A percentile compares a stretch with the other conserved stretches of the same genome.
phyloP scores from a whole-genome alignment of 352 stramenopile species.

The Thraustotheca clavata region DNA sequence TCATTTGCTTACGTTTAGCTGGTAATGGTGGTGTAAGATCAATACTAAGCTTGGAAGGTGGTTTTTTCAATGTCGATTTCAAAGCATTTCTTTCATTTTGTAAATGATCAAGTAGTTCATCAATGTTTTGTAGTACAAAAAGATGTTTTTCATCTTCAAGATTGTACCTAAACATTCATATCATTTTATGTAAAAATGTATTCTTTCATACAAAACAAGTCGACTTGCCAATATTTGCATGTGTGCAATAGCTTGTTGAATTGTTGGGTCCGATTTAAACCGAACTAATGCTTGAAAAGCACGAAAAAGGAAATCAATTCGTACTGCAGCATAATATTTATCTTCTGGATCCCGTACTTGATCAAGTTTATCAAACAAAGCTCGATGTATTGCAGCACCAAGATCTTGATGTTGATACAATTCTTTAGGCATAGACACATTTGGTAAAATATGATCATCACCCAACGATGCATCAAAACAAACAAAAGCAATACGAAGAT shows the following conservation, averaged over 20 bases:
- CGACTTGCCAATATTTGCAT: background rate
- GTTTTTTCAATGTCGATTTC: too few species aligned
- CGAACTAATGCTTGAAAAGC: background rate
- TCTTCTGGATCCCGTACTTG: conserved; percentile 25
- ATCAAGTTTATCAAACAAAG: conserved; percentile 38
- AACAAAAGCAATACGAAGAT: conserved; percentile 56
- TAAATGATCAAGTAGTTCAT: background rate
- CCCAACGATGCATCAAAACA: conserved; percentile 35
- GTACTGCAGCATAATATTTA: background rate
- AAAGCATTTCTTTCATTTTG: background rate
- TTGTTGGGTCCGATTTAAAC: background rate
- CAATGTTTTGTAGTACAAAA: background rate
- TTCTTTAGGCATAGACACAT: conserved; percentile 25
- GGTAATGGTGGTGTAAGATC: too few species aligned
- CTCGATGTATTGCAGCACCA: conserved; percentile 62
- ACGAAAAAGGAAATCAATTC: background rate
- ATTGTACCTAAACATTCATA: conserved; percentile 23
- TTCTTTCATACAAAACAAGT: background rate
- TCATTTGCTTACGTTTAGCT: background rate
- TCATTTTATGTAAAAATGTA: background rate
- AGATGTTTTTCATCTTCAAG: background rate
- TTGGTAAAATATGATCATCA: background rate
- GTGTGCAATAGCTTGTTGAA: background rate
- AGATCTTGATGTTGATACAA: conserved; percentile 65
- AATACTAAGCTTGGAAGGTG: too few species aligned